Base-by-base conservation (phyloP, 805 yeast species). In the Candida maesae region DNA sequence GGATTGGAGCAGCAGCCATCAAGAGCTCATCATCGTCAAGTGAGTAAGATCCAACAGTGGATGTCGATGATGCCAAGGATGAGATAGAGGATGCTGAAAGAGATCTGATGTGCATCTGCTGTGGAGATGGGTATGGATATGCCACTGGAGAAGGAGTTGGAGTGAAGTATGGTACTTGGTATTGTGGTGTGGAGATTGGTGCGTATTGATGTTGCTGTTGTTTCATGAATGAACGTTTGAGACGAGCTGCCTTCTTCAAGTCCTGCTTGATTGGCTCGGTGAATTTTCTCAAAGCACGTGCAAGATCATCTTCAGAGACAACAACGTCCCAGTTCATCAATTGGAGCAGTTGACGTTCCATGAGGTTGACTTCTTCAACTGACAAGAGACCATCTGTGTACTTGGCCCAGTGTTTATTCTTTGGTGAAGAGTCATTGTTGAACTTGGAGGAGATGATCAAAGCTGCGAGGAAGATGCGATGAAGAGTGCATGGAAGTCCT, bases 401-500 rank as follows among this genome's bases (percentile, higher is more conserved):
- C 51, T 73, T 75, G 30, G 87, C 79, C 95, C 95, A 84, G 61
- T 84, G 89, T 50, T 70, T 69, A 63, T 84, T 84, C 56, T 81
- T 79, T 46, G 91, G 89, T 11, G 86, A 78, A 6, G 84, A 77
- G 58, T 84, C 95, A 62, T 84, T 84, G 67, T 81, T 84, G 63
- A 70, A 79, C 60, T 84, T 84, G 35, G 88, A 76, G 14, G 87
- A 76, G 46, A 84, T 68, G 44, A 84, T 82, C 52, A 84, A 66
- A 58, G 89, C 81, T 13, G 88, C 84, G 41, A 84, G 69, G 50
- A 84, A 78, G 45, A 84, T 81, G 50, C 95, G 69, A 63, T 84
- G 93, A 55, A 87, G 71, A 3, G 95, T 84, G 50, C 90, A 83
- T 33, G 90, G 84, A 48, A 82, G 66, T 24, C 91, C 91, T 53